Evolutionary conservation across 108 stramenopile species (phyloP).

Genomic region (Skeletonema tropicum): DNA sequence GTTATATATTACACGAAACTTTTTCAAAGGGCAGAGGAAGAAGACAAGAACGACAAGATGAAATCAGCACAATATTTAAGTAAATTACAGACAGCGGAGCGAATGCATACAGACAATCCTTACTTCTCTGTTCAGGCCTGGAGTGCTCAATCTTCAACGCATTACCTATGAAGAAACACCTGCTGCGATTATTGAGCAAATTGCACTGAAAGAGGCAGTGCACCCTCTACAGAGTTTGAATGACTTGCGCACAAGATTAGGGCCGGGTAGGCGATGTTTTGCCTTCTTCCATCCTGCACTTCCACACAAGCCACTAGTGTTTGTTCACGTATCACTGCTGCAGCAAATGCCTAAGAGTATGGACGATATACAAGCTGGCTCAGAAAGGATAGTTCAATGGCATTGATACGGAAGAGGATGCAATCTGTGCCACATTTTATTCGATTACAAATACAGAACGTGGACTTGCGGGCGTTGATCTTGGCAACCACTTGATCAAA

Average conservation of each 20-base stretch:
- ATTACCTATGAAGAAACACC: slow-evolving; percentile 89
- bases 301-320: slow-evolving; percentile 84
- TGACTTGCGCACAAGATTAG: slow-evolving; percentile 82
- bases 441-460: slow-evolving; percentile 87
- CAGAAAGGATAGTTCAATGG: slow-evolving; percentile 21
- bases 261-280: slow-evolving; percentile 84
- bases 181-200: slow-evolving; percentile 88
- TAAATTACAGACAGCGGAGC: slow-evolving; percentile 25
- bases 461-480: slow-evolving; percentile 86
- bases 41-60: slow-evolving; percentile 9
- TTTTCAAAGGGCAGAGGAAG: slow-evolving; percentile 2
- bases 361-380: slow-evolving; percentile 49
- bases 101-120: slow-evolving; percentile 37
- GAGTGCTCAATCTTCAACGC: slow-evolving; percentile 54
- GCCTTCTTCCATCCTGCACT: slow-evolving; percentile 91
- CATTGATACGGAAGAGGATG: slow-evolving; percentile 20
- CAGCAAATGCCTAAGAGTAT: slow-evolving; percentile 66
- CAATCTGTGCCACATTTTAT: slow-evolving; percentile 89
- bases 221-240: slow-evolving; percentile 87
- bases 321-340: slow-evolving; percentile 89
- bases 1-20: slow-evolving; percentile 35
- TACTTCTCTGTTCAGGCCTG: slow-evolving; percentile 47
- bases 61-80: slow-evolving; percentile 7
- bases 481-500: slow-evolving; percentile 91
- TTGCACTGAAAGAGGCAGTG: slow-evolving; percentile 90